phyloP scores from a whole-genome alignment of 2,329 filamentous ascomycete genomes.

The Mycosphaerella sp. region DNA sequence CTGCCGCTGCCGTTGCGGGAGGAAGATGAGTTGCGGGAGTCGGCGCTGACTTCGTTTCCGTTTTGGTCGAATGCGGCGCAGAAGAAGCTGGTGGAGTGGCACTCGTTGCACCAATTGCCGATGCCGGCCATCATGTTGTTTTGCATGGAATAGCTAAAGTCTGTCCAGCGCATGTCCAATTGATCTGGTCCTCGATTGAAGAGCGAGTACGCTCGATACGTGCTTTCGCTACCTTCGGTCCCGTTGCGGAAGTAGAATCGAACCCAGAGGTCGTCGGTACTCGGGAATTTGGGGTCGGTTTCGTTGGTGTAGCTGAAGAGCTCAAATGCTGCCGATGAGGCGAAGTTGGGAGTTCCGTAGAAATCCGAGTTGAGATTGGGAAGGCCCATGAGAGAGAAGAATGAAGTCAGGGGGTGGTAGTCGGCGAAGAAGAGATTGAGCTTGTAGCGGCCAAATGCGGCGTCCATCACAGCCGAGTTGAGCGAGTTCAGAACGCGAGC shows the following conservation, averaged over 20 bases:
- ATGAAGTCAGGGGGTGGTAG: conserved; percentile 45
- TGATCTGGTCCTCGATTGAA: conserved; percentile 45
- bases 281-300: conserved; percentile 27
- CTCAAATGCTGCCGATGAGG: conserved; percentile 48
- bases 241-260: conserved; percentile 54
- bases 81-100: conserved; percentile 39
- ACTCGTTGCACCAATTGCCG: conserved; percentile 48
- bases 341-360: conserved; percentile 44
- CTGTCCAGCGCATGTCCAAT: conserved; percentile 44
- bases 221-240: conserved; percentile 33
- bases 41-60: not conserved
- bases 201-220: conserved; percentile 43
- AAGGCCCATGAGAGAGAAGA: conserved; percentile 44
- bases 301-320: conserved; percentile 42
- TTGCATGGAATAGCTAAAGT: conserved; percentile 45
- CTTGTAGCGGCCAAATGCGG: conserved; percentile 27
- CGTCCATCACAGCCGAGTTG: conserved; percentile 27
- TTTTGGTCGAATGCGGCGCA: conserved; percentile 42
- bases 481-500: conserved; percentile 33
- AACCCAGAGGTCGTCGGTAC: conserved; percentile 45
- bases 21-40: not conserved
- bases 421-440: conserved; percentile 43
- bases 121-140: conserved; percentile 40
- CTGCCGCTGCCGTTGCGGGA: too few species aligned
- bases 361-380: conserved; percentile 40